A percentile compares a stretch with the other conserved stretches of the same genome.
These are phyloP conservation scores for Cyphellophora europaea DNA, from an alignment of 2,329 filamentous ascomycete genomes.

Conservation along the genomic window DNA sequence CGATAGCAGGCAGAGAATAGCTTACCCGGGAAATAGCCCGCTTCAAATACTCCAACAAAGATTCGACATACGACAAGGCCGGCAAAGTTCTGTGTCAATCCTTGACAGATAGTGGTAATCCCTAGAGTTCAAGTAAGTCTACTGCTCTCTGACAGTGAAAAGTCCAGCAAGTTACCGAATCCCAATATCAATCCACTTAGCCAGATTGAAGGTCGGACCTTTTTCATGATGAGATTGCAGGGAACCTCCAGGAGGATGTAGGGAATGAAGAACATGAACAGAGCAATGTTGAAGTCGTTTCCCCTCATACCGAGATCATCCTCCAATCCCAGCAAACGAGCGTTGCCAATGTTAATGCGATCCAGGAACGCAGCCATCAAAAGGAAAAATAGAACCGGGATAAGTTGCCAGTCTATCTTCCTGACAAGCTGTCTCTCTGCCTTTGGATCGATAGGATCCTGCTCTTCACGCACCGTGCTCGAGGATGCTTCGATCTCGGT, in stretches of 20 bases:
- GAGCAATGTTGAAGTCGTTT: conserved; percentile 27
- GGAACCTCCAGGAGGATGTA: conserved; percentile 28
- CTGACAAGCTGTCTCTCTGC: conserved; percentile 41
- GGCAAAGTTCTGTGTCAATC: conserved; percentile 19
- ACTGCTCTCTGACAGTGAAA: no score
- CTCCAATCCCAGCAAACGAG: conserved; percentile 1
- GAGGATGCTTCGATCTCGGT: no score
- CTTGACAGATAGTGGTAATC: conserved; percentile 28
- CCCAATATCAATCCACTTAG: neutral
- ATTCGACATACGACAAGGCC: conserved; percentile 20
- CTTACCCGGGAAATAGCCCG: conserved; percentile 26
- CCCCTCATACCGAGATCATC: conserved; percentile 34
- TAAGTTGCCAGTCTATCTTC: conserved; percentile 45
- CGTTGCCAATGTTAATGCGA: conserved; percentile 2
- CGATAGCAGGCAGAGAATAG: no score
- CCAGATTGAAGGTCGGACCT: conserved; percentile 7
- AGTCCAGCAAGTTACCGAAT: no score
- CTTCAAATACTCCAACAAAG: conserved; percentile 22
- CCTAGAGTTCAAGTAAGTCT: no score
- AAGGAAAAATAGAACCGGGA: conserved; percentile 52
- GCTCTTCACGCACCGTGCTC: no score
- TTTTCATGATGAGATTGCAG: conserved; percentile 37
- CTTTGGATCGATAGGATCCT: conserved; percentile 26
- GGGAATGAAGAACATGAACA: conserved; percentile 18
- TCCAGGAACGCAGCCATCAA: conserved; percentile 1